Base-by-base conservation (phyloP, 2,329 filamentous ascomycete species). In the Leptographium radiaticola region DNA sequence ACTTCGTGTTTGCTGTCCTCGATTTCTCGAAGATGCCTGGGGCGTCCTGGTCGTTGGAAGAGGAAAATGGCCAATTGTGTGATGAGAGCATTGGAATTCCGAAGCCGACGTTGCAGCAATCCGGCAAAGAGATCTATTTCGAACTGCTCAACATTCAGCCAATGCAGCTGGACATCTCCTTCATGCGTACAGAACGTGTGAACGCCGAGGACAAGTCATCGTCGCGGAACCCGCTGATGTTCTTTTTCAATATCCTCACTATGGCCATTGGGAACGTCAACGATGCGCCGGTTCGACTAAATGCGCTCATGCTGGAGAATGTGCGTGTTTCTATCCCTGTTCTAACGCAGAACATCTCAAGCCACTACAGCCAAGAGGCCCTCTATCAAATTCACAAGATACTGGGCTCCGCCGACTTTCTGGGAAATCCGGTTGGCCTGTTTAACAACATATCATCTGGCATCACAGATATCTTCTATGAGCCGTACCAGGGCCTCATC, bases 191-290 rank as follows among this genome's bases (percentile, higher is more conserved):
- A 0, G 93, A 98, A 67, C 83, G 89, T 12, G 86, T 98, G 70
- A 98, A 98, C 59, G 91, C 88, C 2, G 91, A 97, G 66, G 90
- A 97, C 67, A 94, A 93, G 61, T 86, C 89, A 48, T 89, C 88
- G 15, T 89, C 89, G 1, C 83, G 81, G 44, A 98, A 95, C 64
- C 94, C 94, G 0, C 77, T 98, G 67, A 97, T 97, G 90, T 98
- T 97, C 72, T 90, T 96, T 66, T 83, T 97, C 67, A 97, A 98
- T 64, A 88, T 97, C 60, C 83, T 98, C 74, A 97, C 94, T 0
- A 98, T 98, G 93, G 95, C 93, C 15, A 93, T 98, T 63, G 93
- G 93, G 59, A 98, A 98, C 63, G 89, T 98, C 73, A 98, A 98
- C 63, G 94, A 98, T 68, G 93, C 93, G 8, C 94, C 93, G 0